Evolutionary conservation across 495 filamentous ascomycete genomes (phyloP), one percentile per base, ranked within the genome.

Genomic region (Podospora sp.): DNA sequence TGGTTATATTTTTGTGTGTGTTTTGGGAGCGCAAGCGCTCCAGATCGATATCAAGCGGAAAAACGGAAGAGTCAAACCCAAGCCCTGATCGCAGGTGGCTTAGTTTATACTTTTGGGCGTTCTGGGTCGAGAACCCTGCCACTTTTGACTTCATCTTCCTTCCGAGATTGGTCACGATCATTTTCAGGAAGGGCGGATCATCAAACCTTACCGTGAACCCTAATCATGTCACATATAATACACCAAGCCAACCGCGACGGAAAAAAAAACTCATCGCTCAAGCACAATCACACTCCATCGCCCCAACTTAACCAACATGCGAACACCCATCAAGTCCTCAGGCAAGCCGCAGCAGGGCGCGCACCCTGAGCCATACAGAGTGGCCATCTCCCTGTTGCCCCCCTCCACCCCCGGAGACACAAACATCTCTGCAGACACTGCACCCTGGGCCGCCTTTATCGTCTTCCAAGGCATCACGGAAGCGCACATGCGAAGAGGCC

Each of bases 151-250:
- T 55, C 52, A 55, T n/a, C 52, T 55, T 16, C 52, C 52, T 11
- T 11, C 52, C 52, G 52, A 55, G 52, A n/a, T 55, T 55, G n/a
- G 52, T n/a, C 52, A 55, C n/a, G n/a, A n/a, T n/a, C 52, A 55
- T 55, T n/a, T 55, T 55, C 52, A 55, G 8, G 52, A n/a, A 55
- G 52, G 7, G 52, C 52, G 52, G 52, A n/a, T n/a, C 52, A 9
- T 55, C n/a, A n/a, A 55, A 55, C 52, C 52, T 55, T 55, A n/a
- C n/a, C 24, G 52, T 55, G 9, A 55, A 55, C 52, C 52, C n/a
- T 11, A 55, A 55, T 55, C 22, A 8, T 33, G 29, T 22, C 22
- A 55, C 52, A 16, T 6, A 22, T 55, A 26, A 55, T 55, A 55
- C 22, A 55, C 29, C 29, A 33, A 33, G 4, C 29, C 8, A 33